Conservation (phyloP, 495 filamentous ascomycete species). For the Neurospora tetraspora region DNA sequence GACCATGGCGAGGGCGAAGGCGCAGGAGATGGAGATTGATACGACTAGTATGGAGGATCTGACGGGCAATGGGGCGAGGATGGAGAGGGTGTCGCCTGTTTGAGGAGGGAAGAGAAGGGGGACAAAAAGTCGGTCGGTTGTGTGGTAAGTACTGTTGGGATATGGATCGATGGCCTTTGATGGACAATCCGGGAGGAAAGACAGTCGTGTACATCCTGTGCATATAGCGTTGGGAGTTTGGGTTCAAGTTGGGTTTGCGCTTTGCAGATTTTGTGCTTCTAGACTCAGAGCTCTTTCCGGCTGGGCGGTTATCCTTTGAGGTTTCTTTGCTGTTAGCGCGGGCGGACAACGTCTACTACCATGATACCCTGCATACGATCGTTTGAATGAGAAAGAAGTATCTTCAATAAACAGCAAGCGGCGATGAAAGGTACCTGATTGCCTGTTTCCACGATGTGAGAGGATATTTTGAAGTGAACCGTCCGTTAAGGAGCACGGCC, state of each 20-base stretch:
- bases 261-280: not conserved
- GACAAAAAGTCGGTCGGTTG: not conserved
- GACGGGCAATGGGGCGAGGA: constrained; percentile 4
- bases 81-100: constrained; percentile 4
- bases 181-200: not conserved
- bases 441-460: not conserved
- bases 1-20: constrained; percentile 2
- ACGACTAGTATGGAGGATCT: constrained; percentile 14
- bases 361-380: not conserved
- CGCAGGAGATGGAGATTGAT: constrained; percentile 3
- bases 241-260: not conserved
- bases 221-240: not conserved
- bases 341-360: not conserved
- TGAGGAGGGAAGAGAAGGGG: not conserved
- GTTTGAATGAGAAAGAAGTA: not conserved
- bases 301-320: not conserved
- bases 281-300: not conserved
- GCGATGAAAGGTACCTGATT: not conserved
- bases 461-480: not conserved
- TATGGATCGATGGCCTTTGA: not conserved
- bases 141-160: not conserved
- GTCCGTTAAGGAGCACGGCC: not conserved
- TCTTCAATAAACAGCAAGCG: not conserved
- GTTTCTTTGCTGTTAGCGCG: not conserved
- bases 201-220: not conserved